Base-by-base conservation (phyloP, 176 grass and related monocot genomes). In the Oryza meridionalis region DNA sequence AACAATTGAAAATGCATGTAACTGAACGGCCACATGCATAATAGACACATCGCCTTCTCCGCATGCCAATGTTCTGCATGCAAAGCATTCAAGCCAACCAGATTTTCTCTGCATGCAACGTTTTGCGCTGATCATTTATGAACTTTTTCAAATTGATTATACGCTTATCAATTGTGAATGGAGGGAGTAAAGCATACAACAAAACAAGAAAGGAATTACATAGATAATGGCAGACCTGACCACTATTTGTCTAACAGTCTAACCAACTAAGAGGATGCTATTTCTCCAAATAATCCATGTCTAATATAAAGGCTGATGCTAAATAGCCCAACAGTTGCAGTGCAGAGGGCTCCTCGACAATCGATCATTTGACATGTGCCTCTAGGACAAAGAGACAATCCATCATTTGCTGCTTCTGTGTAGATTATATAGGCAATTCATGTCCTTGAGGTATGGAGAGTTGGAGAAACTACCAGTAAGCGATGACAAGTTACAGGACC, bases 241-340 rank as follows among this genome's bases (percentile, higher is more conserved):
- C 61, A 46, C 53, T 40, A 31, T 38, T 73, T 37, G 17, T 86
- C 2, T 67, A 79, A 85, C 42, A 37, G 35, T 81, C 4, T 67
- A 79, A 85, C 43, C 49, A 75, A 74, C 25, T 15, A 77, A 75
- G 11, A 32, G 37, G 19, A 19, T 40, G 64, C 5, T 13, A 21
- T 67, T 45, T 46, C 12, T 79, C 19, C 19, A 79, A 66, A 71
- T 53, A 83, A 13, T 51, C 46, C 67, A 88, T 44, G 46, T 33
- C 24, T 24, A 58, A 78, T 35, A 67, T 73, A 58, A 67, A 69
- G 35, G 35, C 42, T 31, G 59, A 51, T 38, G 7, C 5, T 61
- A 21, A 61, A 61, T 4, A 61, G 21, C 55, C 55, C 17, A 22
- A 22, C 53, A 61, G 55, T 21, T 61, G 21, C 21, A 22, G 21